phyloP scores from a whole-genome alignment of 768 basidiomycete genomes.

The Tylopilus plumbeoviolaceoides region DNA sequence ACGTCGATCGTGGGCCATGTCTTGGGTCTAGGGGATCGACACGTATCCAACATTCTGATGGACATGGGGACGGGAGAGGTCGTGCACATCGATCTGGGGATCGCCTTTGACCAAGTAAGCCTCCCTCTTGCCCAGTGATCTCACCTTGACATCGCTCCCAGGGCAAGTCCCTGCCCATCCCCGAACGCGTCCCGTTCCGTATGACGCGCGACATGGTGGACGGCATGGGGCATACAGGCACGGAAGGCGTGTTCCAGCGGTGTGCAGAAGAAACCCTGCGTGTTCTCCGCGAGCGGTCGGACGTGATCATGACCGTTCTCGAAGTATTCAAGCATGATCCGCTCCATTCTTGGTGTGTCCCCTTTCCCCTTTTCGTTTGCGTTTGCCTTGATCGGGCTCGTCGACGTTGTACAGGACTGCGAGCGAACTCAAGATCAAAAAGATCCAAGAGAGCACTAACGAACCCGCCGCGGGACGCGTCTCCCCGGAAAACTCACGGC shows the following conservation, averaged over 20 bases:
- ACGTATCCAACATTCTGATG: conserved; percentile 87
- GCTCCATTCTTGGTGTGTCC: conserved; percentile 78
- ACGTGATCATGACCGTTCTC: conserved; percentile 88
- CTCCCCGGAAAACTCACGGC: conserved; percentile 26
- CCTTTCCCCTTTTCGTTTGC: neutral
- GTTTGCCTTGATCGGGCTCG: neutral
- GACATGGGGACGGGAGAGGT: conserved; percentile 81
- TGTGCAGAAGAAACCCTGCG: conserved; percentile 94
- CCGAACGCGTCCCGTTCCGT: conserved; percentile 92
- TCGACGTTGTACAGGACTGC: conserved; percentile 54
- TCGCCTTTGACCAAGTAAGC: conserved; percentile 89
- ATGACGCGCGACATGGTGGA: conserved; percentile 93
- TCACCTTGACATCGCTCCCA: conserved; percentile 27
- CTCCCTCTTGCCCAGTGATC: neutral
- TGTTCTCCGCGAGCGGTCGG: conserved; percentile 80
- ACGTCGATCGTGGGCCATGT: conserved; percentile 93
- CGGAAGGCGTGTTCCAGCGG: conserved; percentile 90
- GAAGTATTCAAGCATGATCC: conserved; percentile 98
- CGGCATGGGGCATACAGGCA: conserved; percentile 86
- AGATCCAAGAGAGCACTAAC: conserved; percentile 47
- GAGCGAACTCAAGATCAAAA: conserved; percentile 69
- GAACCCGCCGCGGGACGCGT: conserved; percentile 21
- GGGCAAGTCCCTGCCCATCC: conserved; percentile 76
- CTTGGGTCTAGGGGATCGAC: conserved; percentile 89
- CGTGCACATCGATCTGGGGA: conserved; percentile 94